Evolutionary conservation across 2,329 filamentous ascomycete species (phyloP).

Genomic region (Arthrobotrys megalospora): DNA sequence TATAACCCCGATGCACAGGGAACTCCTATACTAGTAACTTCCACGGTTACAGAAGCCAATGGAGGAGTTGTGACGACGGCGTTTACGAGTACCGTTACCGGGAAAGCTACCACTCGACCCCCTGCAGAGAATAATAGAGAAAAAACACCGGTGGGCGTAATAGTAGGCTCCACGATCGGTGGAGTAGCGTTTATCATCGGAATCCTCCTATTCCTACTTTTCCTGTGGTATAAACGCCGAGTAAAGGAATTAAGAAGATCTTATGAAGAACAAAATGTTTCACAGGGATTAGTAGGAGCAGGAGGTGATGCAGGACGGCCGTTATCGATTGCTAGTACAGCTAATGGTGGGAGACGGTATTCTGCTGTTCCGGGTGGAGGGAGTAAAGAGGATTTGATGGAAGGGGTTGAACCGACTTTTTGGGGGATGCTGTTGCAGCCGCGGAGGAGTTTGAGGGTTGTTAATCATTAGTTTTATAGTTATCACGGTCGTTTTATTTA

Average conservation of each 20-base stretch:
- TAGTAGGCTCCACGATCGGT: slow-evolving; percentile 70
- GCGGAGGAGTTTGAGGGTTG: slow-evolving; percentile 77
- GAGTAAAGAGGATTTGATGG: slow-evolving; percentile 74
- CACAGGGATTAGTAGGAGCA: slow-evolving; percentile 43
- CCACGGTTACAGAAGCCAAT: slow-evolving; percentile 67
- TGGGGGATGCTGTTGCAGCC: slow-evolving; percentile 79
- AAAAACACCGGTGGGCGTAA: slow-evolving; percentile 70
- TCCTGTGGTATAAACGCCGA: slow-evolving; percentile 74
- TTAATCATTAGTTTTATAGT: slow-evolving; percentile 70
- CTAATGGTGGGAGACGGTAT: slow-evolving; percentile 55
- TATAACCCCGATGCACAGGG: slow-evolving; percentile 68
- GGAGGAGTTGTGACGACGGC: slow-evolving; percentile 68
- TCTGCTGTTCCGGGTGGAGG: slow-evolving; percentile 61
- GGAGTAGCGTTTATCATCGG: slow-evolving; percentile 73
- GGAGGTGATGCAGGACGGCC: slow-evolving; percentile 62
- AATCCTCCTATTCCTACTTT: slow-evolving; percentile 74
- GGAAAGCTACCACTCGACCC: slow-evolving; percentile 66
- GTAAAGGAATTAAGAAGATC: slow-evolving; percentile 63
- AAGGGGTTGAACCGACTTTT: slow-evolving; percentile 78
- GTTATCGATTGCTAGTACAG: slow-evolving; percentile 63
- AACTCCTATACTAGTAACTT: slow-evolving; percentile 28
- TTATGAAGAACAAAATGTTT: slow-evolving; percentile 61
- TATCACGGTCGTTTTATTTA: slow-evolving; percentile 29
- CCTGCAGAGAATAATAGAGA: slow-evolving; percentile 66
- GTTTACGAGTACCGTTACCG: slow-evolving; percentile 63